Base-by-base conservation (phyloP, 345 rosid genomes). In the Kernera saxatilis region DNA sequence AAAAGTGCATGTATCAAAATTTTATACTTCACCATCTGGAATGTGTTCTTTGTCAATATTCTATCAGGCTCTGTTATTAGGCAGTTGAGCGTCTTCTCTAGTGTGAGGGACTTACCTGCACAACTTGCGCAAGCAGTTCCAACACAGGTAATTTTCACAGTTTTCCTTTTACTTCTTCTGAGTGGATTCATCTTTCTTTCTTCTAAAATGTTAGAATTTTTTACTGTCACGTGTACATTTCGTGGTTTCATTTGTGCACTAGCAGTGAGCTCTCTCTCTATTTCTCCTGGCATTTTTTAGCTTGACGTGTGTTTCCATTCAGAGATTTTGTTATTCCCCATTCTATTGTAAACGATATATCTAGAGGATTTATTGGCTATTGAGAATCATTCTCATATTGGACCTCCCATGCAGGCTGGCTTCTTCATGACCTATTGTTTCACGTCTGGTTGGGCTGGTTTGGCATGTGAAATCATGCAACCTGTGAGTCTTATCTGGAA, bases 401-500 rank as follows among this genome's bases (percentile, higher is more conserved):
- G 32, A 29, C 1, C 32, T n/a, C n/a, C n/a, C n/a, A n/a, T 81
- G 80, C 91, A 93, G 97, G 92, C 91, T 81, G 78, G 84, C 79
- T 93, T 94, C 84, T 94, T 94, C 87, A 88, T 84, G 85, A 91
- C 99, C 26, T 91, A 91, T 56, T 86, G 89, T 59, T 77, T 91
- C 67, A 86, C 97, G 22, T 91, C 96, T 29, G 97, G 97, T 15
- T 91, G 96, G 97, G 91, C 97, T 32, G 80, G 97, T 77, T 78
- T 91, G 78, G 75, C 96, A 3, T 64, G 81, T 64, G 97, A 91
- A 83, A 51, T 91, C 57, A 75, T 91, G 80, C 97, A 89, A 75
- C 86, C 85, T 56, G 76, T 83, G 49, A 33, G 81, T 63, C 85
- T 91, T 61, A 48, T 87, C 40, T 79, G 81, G 80, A 84, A 86